phyloP scores from a whole-genome alignment of 495 filamentous ascomycete species.

The Pyronema omphalodes region DNA sequence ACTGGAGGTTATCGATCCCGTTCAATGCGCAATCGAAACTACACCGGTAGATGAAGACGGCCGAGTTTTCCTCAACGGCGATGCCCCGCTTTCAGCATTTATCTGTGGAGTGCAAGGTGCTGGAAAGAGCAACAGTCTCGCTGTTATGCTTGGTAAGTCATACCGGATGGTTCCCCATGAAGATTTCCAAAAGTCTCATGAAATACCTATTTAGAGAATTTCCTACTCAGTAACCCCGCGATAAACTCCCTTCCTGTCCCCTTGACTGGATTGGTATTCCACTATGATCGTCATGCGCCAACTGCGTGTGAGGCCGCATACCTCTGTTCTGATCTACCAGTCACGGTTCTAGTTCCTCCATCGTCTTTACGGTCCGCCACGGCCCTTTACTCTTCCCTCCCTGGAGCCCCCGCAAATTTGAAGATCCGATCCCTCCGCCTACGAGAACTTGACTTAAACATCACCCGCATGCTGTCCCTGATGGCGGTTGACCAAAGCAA shows the following conservation, averaged over 20 bases:
- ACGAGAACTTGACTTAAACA: conserved; percentile 36
- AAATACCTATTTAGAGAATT: conserved; percentile 9
- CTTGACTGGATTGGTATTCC: conserved; percentile 13
- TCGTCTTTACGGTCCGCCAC: conserved; percentile 4
- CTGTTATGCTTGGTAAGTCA: neutral
- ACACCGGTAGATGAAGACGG: neutral
- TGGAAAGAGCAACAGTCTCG: conserved; percentile 44
- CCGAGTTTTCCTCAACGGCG: conserved; percentile 9
- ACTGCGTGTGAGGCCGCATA: conserved; percentile 15
- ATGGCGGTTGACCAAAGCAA: conserved; percentile 14
- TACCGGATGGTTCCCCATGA: neutral
- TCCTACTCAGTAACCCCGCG: conserved; percentile 2
- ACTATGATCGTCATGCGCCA: conserved; percentile 12
- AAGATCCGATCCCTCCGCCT: conserved; percentile 5
- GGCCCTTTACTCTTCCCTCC: conserved; percentile 14
- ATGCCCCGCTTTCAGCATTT: conserved; percentile 27
- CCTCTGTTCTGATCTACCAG: conserved; percentile 14
- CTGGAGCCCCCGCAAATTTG: conserved; percentile 10
- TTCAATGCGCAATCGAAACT: neutral
- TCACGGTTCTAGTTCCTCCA: conserved; percentile 21
- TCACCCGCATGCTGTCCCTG: conserved; percentile 10
- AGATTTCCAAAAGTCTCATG: neutral
- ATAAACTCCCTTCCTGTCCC: conserved; percentile 9
- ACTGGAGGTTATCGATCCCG: conserved; percentile 10
- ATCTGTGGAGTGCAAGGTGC: conserved; percentile 63